Evolutionary conservation across 257 asterid species (phyloP), one percentile per base, ranked within the genome.

Genomic region (Solanum habrochaites): DNA sequence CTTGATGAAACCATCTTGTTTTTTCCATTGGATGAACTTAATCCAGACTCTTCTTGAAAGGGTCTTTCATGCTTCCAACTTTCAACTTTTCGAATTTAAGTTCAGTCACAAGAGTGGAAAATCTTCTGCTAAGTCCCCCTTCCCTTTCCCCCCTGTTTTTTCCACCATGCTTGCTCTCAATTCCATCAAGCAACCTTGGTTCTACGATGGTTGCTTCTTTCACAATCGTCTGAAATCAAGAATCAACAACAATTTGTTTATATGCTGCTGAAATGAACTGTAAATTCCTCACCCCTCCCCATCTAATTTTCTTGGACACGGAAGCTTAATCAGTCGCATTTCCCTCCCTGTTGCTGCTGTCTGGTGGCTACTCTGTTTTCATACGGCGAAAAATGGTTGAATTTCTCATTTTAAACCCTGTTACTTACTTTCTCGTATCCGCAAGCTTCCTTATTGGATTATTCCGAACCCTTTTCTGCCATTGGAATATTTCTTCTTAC

Each of bases 101-200:
- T 23, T 91, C 97, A 4, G 99, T 95, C n/a, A 92, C 94, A 95
- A 94, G 90, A 89, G 91, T 97, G 98, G 98, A 97, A 92, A 85
- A n/a, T 94, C 98, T 4, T 88, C 87, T 20, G 91, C 95, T 1
- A 70, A 64, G 27, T 97, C 99, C 27, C 88, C 95, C n/a, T n/a
- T n/a, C n/a, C n/a, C n/a, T n/a, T n/a, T n/a, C n/a, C n/a, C n/a
- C n/a, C n/a, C n/a, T n/a, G n/a, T 40, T 72, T 97, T 15, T 97
- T 97, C 88, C 89, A 49, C 85, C 90, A 64, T 20, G 94, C 98
- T 39, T 97, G 99, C 90, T 88, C 96, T 2, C 89, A 83, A 25
- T 97, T 56, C 94, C 93, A 11, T 37, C 85, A 3, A 90, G 98
- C 92, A 93, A 2, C 98, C 98, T 6, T 97, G 97, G 93, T 93